phyloP scores from a whole-genome alignment of 1,284 basidiomycete genomes.

The Cutaneotrichosporon curvatum region DNA sequence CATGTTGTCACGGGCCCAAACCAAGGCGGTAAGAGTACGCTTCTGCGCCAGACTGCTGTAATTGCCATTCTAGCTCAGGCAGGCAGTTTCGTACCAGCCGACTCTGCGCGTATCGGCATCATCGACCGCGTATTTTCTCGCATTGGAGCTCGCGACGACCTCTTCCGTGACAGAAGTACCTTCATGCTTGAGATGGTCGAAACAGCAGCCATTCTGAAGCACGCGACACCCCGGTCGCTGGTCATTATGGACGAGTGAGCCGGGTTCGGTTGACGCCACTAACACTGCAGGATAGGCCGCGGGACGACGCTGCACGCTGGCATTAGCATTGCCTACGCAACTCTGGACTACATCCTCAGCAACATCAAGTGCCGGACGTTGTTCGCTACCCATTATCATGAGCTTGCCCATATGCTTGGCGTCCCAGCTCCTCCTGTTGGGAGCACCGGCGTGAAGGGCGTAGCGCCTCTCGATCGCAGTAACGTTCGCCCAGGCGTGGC shows the following conservation, averaged over 20 bases:
- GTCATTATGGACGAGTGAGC: constrained; percentile 86
- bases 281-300: constrained; percentile 57
- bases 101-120: constrained; percentile 67
- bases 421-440: background rate
- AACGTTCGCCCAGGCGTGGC: constrained; percentile 50
- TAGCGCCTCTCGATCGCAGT: background rate
- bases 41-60: constrained; percentile 84
- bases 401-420: constrained; percentile 71
- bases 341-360: constrained; percentile 69
- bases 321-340: constrained; percentile 84
- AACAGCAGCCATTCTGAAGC: constrained; percentile 55
- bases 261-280: background rate
- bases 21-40: constrained; percentile 89
- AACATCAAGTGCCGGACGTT: constrained; percentile 72
- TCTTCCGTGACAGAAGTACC: constrained; percentile 85
- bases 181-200: constrained; percentile 58
- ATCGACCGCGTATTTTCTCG: constrained; percentile 89
- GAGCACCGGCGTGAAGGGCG: constrained; percentile 6
- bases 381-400: constrained; percentile 97
- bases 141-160: constrained; percentile 91
- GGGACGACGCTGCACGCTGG: constrained; percentile 91
- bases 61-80: constrained; percentile 86
- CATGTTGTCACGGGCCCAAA: constrained; percentile 89
- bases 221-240: constrained; percentile 72
- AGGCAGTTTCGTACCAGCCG: constrained; percentile 88